Evolutionary conservation across 2,329 filamentous ascomycete genomes (phyloP), one percentile per base, ranked within the genome.

Genomic region (Cladophialophora immunda): DNA sequence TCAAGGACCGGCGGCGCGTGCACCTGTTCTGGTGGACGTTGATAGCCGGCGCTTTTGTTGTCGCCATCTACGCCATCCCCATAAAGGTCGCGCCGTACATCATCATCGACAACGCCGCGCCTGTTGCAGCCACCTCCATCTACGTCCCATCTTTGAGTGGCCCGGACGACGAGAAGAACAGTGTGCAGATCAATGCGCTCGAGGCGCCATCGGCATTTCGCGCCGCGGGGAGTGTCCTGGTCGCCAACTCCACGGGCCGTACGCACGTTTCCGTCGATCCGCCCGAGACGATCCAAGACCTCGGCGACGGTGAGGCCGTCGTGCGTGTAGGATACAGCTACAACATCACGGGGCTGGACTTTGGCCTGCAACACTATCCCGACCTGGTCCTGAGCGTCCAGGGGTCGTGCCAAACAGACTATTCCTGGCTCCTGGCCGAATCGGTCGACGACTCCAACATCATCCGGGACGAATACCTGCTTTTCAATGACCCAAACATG

Each of bases 81-180:
- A 61, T 61, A 29, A 61, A 61, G n/a, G 58, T 61, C 22, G 58
- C 58, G 9, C 58, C 58, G 9, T 61, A 61, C 29, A 61, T 61
- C 45, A 61, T 61, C 58, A 52, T 61, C 19, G 58, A 34, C 29
- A 50, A 61, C 36, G 58, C 58, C 19, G 58, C 58, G 7, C 58
- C 58, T 9, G 58, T 61, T 25, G 50, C 58, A 13, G 27, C 58
- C 47, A 11, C 58, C 9, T 45, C 58, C 11, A 29, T 61, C 15
- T 61, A 61, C 17, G 58, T 61, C 17, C 58, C 58, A 15, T 29
- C 58, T 9, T 2, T 61, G 29, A 50, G 38, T 30, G 15, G 6
- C 30, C 38, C 38, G 17, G 13, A 13, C 15, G 47, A 36, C 15
- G 47, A 22, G 19, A 29, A 32, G 32, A 53, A 61, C 22, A 1